Evolutionary conservation across 768 basidiomycete species (phyloP), one percentile per base, ranked within the genome.

Genomic region (Mycena vulgaris): DNA sequence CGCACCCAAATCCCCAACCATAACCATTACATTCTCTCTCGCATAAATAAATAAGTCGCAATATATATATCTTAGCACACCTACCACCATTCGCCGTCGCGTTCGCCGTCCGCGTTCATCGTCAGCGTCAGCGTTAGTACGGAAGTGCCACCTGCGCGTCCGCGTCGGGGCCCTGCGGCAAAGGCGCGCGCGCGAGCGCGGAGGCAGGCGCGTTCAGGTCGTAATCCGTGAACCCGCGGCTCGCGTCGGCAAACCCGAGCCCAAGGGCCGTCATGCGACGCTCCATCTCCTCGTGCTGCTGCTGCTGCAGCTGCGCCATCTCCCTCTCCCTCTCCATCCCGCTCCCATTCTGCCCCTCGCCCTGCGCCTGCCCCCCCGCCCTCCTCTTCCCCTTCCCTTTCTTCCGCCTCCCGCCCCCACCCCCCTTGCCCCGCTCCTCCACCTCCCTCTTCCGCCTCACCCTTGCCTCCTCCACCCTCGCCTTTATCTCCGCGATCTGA

Each of bases 61-160:
- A n/a, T n/a, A n/a, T n/a, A n/a, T n/a, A n/a, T n/a, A n/a, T n/a
- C n/a, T n/a, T n/a, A n/a, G n/a, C n/a, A n/a, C n/a, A n/a, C n/a
- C n/a, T n/a, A n/a, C n/a, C n/a, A n/a, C n/a, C n/a, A n/a, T n/a
- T n/a, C n/a, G n/a, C n/a, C n/a, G n/a, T n/a, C n/a, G n/a, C n/a
- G n/a, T n/a, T n/a, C n/a, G n/a, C n/a, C n/a, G n/a, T n/a, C n/a
- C n/a, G n/a, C n/a, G n/a, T n/a, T n/a, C n/a, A n/a, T n/a, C n/a
- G n/a, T n/a, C n/a, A n/a, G n/a, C n/a, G n/a, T n/a, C n/a, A n/a
- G n/a, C n/a, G n/a, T n/a, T n/a, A n/a, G n/a, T n/a, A n/a, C n/a
- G n/a, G n/a, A n/a, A n/a, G n/a, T n/a, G n/a, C n/a, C 68, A 85
- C 85, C 69, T 75, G 68, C 55, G 84, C 83, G 71, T 85, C 81